Base-by-base conservation (phyloP, 805 yeast genomes). In the Candida morakotiae region DNA sequence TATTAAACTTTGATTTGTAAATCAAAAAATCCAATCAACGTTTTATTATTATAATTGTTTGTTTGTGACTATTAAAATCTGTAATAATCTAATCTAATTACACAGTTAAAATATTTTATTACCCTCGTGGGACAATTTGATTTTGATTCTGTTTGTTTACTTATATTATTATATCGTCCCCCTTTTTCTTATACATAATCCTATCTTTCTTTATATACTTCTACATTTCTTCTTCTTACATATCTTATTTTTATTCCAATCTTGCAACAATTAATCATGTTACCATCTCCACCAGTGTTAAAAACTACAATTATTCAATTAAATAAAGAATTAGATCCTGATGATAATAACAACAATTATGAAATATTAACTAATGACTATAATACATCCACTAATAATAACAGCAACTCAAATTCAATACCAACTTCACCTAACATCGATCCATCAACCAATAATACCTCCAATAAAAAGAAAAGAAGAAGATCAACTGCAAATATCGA, bases 241-340 rank as follows among this genome's bases (percentile, higher is more conserved):
- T n/a, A n/a, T n/a, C n/a, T n/a, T n/a, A n/a, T n/a, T n/a, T n/a
- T n/a, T n/a, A n/a, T n/a, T n/a, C n/a, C n/a, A n/a, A n/a, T n/a
- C n/a, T n/a, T n/a, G n/a, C n/a, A 8, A 8, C 23, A 21, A 21
- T 9, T 21, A n/a, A 29, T 37, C 28, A 26, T 30, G 38, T 52
- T 64, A 24, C 70, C 71, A 8, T 48, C 53, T 11, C 73, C 72
- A 2, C 73, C 73, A 4, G 56, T 58, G 9, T 58, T 67, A 37
- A 67, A 67, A 46, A 64, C 73, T 5, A 67, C 73, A 13, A 67
- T 67, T 21, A 66, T 67, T 31, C 73, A 67, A 41, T 51, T 67
- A 34, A 67, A 67, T 39, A 66, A 63, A 45, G 71, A 67, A 28
- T 47, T 67, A 33, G 73, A 67, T 39, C 56, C 56, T 13, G 70